Evolutionary conservation across 352 stramenopile genomes (phyloP).

Genomic region (Phytophthora palmivora): DNA sequence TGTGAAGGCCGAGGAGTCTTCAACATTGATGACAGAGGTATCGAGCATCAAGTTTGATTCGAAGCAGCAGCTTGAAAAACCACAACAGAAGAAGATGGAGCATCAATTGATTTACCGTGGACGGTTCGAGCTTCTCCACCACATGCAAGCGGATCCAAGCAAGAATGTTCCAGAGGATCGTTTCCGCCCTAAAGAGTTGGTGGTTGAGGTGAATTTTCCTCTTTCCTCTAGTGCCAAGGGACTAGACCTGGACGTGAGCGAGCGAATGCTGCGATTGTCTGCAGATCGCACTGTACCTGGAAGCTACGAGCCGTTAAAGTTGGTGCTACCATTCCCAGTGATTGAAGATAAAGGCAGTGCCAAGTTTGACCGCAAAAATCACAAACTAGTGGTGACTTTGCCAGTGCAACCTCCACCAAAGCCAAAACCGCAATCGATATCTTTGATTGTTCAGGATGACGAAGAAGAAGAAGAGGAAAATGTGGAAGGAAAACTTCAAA

Average conservation of each 20-base stretch:
- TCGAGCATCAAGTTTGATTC: slow-evolving; percentile 16
- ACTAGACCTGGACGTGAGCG: slow-evolving; percentile 76
- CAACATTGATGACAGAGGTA: slow-evolving; percentile 31
- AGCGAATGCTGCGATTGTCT: slow-evolving; percentile 47
- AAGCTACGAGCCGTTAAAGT: slow-evolving; percentile 57
- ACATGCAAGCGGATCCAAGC: slow-evolving; percentile 65
- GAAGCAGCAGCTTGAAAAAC: slow-evolving; percentile 2
- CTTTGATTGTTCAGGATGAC: slow-evolving; percentile 51
- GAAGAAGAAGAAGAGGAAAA: slow-evolving; percentile 40
- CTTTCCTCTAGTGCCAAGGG: slow-evolving; percentile 56
- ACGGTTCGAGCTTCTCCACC: slow-evolving; percentile 74
- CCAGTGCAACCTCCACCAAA: slow-evolving; percentile 69
- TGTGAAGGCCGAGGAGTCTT: slow-evolving; percentile 20
- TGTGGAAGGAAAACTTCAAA: slow-evolving; percentile 7
- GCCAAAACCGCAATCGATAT: slow-evolving; percentile 30
- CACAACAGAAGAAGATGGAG: slow-evolving; percentile 49
- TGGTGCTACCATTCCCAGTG: slow-evolving; percentile 80
- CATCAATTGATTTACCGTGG: slow-evolving; percentile 73
- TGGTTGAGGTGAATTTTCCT: slow-evolving; percentile 73
- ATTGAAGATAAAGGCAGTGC: slow-evolving; percentile 79
- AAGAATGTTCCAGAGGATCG: slow-evolving; percentile 42
- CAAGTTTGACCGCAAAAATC: slow-evolving; percentile 85
- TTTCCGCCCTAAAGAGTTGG: slow-evolving; percentile 65
- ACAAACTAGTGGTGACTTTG: slow-evolving; percentile 80
- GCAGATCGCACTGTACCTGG: slow-evolving; percentile 19